Evolutionary conservation across 2,329 filamentous ascomycete species (phyloP).

Genomic region (Lasiodiplodia gonubiensis): DNA sequence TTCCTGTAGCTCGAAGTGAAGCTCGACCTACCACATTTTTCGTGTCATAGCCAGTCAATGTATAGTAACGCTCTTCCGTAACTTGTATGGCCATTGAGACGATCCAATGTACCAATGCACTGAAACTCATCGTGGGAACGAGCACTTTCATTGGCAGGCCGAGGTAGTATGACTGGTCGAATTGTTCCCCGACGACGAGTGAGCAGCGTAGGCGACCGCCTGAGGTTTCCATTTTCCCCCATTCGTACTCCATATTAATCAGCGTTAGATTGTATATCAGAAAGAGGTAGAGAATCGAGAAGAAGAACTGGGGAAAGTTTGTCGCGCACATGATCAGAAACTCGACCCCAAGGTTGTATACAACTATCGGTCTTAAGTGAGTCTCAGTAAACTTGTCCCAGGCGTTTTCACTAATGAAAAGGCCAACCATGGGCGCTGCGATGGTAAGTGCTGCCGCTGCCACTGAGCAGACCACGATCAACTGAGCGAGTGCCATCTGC

Average conservation of each 20-base stretch:
- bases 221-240: conserved; percentile 37
- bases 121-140: conserved; percentile 39
- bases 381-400: neutral
- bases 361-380: neutral
- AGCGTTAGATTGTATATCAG: conserved; percentile 41
- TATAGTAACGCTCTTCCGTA: neutral
- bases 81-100: conserved; percentile 30
- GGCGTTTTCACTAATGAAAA: neutral
- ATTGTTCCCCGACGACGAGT: conserved; percentile 36
- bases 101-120: conserved; percentile 39
- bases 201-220: conserved; percentile 37
- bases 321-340: conserved; percentile 35
- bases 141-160: conserved; percentile 39
- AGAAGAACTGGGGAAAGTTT: conserved; percentile 40
- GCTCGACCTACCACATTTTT: neutral
- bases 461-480: conserved; percentile 26
- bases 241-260: conserved; percentile 37
- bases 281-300: conserved; percentile 40
- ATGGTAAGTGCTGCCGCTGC: neutral
- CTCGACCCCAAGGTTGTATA: conserved; percentile 8
- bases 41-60: no score
- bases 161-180: conserved; percentile 38
- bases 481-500: conserved; percentile 39
- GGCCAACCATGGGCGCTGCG: neutral
- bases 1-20: conserved; percentile 32